Conservation (phyloP, 1,284 basidiomycete genomes). For the Apiotrichum laibachii region DNA sequence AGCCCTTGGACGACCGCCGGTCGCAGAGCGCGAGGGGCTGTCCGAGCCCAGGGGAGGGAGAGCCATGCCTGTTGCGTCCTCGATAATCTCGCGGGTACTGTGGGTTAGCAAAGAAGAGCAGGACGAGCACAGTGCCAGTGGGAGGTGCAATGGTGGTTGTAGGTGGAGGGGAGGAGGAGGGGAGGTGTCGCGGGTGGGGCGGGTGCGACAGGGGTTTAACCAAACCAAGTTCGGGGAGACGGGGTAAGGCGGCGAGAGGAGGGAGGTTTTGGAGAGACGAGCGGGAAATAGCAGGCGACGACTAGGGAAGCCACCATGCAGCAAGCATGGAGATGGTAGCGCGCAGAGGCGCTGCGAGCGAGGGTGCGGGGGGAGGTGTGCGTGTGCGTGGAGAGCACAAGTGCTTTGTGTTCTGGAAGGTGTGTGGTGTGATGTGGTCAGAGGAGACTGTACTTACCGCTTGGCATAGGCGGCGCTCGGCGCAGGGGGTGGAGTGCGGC, state of each 20-base stretch:
- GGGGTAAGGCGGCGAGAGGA: background rate
- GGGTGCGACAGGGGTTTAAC: background rate
- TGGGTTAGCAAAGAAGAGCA: background rate
- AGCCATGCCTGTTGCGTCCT: constrained; percentile 59
- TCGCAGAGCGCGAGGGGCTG: constrained; percentile 29
- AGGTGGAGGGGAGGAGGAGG: background rate
- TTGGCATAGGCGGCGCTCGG: constrained; percentile 83
- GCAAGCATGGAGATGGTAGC: no score
- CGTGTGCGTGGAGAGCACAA: no score
- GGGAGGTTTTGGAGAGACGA: no score
- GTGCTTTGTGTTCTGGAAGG: no score
- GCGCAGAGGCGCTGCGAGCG: no score
- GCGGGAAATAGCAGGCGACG: no score
- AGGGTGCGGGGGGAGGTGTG: no score
- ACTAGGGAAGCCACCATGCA: no score
- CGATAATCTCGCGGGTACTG: constrained; percentile 76
- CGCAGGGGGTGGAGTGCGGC: constrained; percentile 69
- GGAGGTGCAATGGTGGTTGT: no score
- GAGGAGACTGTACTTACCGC: constrained; percentile 57
- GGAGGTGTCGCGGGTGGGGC: constrained; percentile 1
- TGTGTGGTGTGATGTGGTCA: no score
- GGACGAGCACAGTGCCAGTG: background rate
- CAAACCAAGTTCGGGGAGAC: background rate
- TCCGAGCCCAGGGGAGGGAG: constrained; percentile 66
- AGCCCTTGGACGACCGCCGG: constrained; percentile 47